Evolutionary conservation across 345 rosid genomes (phyloP).

Genomic region (Acer negundo): DNA sequence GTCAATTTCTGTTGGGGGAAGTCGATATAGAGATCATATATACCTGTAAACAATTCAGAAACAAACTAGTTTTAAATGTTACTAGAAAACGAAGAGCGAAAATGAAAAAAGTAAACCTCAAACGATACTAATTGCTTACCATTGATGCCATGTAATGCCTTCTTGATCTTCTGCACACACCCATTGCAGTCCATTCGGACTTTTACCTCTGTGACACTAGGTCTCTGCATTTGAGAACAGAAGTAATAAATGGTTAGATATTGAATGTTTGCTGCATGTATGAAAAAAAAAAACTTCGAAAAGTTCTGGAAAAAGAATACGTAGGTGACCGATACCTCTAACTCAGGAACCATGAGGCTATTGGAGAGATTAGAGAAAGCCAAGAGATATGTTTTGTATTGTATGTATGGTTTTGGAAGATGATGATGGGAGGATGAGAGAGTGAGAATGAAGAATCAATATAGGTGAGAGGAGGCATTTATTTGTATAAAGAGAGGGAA

Average conservation of each 20-base stretch:
- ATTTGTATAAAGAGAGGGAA: conserved; percentile 44
- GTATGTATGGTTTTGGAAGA: conserved; percentile 22
- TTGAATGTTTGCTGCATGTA: background rate
- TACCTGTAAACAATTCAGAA: conserved; percentile 39
- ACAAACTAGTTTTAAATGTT: background rate
- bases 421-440: background rate
- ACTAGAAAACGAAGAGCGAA: background rate
- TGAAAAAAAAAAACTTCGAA: background rate
- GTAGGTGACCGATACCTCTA: conserved; percentile 36
- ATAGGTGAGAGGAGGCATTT: conserved; percentile 42
- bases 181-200: conserved; percentile 86
- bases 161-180: conserved; percentile 79
- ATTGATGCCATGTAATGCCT: conserved; percentile 55
- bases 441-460: conserved; percentile 44
- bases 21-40: conserved; percentile 59
- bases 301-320: background rate
- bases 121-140: conserved; percentile 37
- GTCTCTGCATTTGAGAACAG: conserved; percentile 41
- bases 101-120: background rate
- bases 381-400: conserved; percentile 12
- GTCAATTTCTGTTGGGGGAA: conserved; percentile 67
- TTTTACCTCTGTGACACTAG: conserved; percentile 58
- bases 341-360: conserved; percentile 45
- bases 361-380: conserved; percentile 25
- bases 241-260: conserved; percentile 13